Evolutionary conservation across 2,329 filamentous ascomycete genomes (phyloP).

Genomic region (Trichoderma arundinaceum): DNA sequence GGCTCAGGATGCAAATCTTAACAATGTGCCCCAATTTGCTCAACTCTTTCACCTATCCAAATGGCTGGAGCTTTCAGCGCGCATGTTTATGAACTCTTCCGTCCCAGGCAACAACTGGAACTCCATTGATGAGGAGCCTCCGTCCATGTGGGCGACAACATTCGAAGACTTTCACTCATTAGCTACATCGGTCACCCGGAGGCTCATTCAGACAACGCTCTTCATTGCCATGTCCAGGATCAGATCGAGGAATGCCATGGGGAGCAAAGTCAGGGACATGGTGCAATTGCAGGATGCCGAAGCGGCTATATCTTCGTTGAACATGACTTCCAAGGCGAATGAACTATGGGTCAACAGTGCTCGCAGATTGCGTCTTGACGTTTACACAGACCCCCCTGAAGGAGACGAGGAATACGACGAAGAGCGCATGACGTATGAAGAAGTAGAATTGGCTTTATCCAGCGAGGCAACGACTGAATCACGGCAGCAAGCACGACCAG

Average conservation of each 20-base stretch:
- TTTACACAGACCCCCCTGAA: slow-evolving; percentile 48
- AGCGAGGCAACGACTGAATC: slow-evolving; percentile 10
- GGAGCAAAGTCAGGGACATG: slow-evolving; percentile 40
- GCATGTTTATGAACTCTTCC: slow-evolving; percentile 76
- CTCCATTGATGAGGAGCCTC: slow-evolving; percentile 62
- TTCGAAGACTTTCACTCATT: slow-evolving; percentile 78
- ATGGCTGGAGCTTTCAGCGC: slow-evolving; percentile 69
- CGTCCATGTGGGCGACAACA: slow-evolving; percentile 75
- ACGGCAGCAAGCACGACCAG: neutral
- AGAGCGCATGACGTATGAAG: slow-evolving; percentile 50
- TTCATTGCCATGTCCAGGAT: slow-evolving; percentile 74
- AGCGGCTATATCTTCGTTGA: slow-evolving; percentile 56
- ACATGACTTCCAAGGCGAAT: slow-evolving; percentile 46
- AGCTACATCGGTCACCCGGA: slow-evolving; percentile 68
- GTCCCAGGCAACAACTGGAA: slow-evolving; percentile 71
- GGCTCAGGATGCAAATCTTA: slow-evolving; percentile 32
- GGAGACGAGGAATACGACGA: slow-evolving; percentile 37
- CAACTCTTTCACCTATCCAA: slow-evolving; percentile 62
- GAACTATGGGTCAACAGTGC: slow-evolving; percentile 57
- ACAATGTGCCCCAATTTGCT: slow-evolving; percentile 53
- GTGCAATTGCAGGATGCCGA: slow-evolving; percentile 55
- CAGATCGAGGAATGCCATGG: slow-evolving; percentile 52
- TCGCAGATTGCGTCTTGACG: slow-evolving; percentile 55
- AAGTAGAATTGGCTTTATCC: slow-evolving; percentile 50
- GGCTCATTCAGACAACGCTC: slow-evolving; percentile 71